These are phyloP conservation scores for Torulaspora franciscae DNA, from an alignment of 805 yeast genomes.

Conservation along the genomic window DNA sequence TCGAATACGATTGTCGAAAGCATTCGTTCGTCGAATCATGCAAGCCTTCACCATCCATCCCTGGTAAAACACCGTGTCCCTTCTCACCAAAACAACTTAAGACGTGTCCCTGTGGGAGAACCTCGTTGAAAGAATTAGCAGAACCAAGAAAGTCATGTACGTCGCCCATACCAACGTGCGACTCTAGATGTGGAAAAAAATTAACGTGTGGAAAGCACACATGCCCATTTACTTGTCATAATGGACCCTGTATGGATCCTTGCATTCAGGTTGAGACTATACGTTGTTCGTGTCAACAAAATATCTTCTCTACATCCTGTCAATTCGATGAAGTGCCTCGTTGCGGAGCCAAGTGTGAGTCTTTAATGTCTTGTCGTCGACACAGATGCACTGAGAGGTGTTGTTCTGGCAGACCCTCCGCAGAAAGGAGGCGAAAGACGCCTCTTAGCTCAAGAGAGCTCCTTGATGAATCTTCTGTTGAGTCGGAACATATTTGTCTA, in stretches of 20 bases:
- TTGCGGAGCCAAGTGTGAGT: conserved; percentile 69
- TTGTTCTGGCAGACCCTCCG: conserved; percentile 62
- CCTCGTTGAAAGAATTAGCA: conserved; percentile 39
- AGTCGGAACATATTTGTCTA: conserved; percentile 70
- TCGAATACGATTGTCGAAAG: conserved; percentile 56
- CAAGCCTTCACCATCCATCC: conserved; percentile 30
- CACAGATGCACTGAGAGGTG: conserved; percentile 70
- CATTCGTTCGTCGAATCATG: conserved; percentile 53
- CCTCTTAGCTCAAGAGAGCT: conserved; percentile 33
- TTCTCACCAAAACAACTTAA: conserved; percentile 53
- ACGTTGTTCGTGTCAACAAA: conserved; percentile 60
- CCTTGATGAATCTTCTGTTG: conserved; percentile 56
- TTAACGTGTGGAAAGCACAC: conserved; percentile 67
- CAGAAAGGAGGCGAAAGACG: conserved; percentile 46
- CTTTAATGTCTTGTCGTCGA: conserved; percentile 70
- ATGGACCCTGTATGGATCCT: conserved; percentile 63
- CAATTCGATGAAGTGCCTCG: conserved; percentile 50
- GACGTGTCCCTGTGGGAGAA: conserved; percentile 79
- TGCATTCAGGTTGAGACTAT: conserved; percentile 52
- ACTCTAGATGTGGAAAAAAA: conserved; percentile 53
- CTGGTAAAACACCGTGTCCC: conserved; percentile 47
- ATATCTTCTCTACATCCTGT: conserved; percentile 60
- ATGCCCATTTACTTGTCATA: conserved; percentile 70
- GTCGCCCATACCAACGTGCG: conserved; percentile 78
- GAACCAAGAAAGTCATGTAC: conserved; percentile 53